Evolutionary conservation across 495 filamentous ascomycete genomes (phyloP).

Genomic region (Hypoxylon cercidicola): DNA sequence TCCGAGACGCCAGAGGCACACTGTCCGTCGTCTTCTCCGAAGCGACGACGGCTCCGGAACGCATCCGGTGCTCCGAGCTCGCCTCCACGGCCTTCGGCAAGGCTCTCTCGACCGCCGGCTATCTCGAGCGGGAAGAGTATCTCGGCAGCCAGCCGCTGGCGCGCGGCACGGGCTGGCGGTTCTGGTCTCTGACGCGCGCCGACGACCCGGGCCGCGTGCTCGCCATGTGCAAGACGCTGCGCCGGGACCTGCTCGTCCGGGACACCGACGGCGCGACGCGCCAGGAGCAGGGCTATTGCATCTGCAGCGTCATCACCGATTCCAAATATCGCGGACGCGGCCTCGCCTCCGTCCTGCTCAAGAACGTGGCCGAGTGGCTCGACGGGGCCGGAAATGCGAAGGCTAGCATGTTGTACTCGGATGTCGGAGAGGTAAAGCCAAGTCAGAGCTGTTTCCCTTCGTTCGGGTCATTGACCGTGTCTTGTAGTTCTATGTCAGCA

Average conservation of each 20-base stretch:
- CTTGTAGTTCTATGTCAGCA: constrained; percentile 33
- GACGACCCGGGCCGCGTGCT: constrained; percentile 23
- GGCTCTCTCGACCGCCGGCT: constrained; percentile 7
- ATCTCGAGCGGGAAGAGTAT: constrained; percentile 24
- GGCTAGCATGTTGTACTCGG: constrained; percentile 42
- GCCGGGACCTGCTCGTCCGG: constrained; percentile 30
- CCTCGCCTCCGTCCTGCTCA: constrained; percentile 33
- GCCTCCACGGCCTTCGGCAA: constrained; percentile 32
- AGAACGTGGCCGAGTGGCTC: constrained; percentile 38
- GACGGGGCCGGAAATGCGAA: constrained; percentile 34
- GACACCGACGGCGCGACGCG: neutral
- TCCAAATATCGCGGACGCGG: constrained; percentile 32
- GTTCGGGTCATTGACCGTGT: neutral
- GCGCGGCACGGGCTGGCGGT: constrained; percentile 20
- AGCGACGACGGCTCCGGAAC: constrained; percentile 16
- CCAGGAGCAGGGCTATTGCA: constrained; percentile 37
- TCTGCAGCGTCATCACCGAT: constrained; percentile 36
- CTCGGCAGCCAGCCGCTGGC: constrained; percentile 13
- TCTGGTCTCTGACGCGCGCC: constrained; percentile 28
- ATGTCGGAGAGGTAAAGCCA: constrained; percentile 36
- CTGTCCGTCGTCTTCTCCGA: constrained; percentile 28
- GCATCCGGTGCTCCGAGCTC: constrained; percentile 22
- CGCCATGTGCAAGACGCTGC: constrained; percentile 37
- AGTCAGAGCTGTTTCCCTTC: too few species aligned
- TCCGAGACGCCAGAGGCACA: constrained; percentile 4